A percentile compares a stretch with the other conserved stretches of the same genome.
These are phyloP conservation scores for Heliamphora pulchella DNA, from an alignment of 179 eudicot species.

Conservation along the genomic window DNA sequence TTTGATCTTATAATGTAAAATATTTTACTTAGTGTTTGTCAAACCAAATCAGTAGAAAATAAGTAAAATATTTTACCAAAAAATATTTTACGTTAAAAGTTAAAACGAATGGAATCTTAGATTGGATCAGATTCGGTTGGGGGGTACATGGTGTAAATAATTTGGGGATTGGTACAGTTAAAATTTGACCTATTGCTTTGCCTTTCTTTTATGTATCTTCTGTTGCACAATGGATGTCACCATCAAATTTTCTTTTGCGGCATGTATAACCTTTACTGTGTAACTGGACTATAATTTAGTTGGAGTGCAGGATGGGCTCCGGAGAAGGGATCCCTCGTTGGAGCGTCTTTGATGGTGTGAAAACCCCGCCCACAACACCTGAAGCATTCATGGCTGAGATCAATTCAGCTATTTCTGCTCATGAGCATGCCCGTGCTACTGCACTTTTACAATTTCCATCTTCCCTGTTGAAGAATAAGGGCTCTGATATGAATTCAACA, in stretches of 20 bases:
- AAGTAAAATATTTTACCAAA: no score
- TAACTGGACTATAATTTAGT: neutral
- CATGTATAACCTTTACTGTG: neutral
- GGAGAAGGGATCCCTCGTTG: constrained; percentile 30
- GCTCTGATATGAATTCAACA: constrained; percentile 12
- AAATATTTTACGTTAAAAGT: no score
- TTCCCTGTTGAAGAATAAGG: constrained; percentile 25
- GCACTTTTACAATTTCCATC: constrained; percentile 33
- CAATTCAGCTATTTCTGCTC: constrained; percentile 56
- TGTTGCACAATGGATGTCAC: constrained; percentile 9
- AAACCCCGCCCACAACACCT: constrained; percentile 41
- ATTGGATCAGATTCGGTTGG: no score
- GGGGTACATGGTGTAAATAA: neutral
- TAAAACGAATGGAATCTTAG: neutral
- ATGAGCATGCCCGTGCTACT: constrained; percentile 53
- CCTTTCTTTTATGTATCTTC: neutral
- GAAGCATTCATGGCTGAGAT: constrained; percentile 73
- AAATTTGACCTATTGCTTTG: neutral
- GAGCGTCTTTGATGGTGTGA: constrained; percentile 64
- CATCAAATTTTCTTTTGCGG: neutral
- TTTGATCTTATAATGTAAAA: no score
- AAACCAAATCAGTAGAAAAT: no score
- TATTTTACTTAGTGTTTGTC: no score
- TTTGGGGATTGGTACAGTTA: neutral
- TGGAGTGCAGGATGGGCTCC: constrained; percentile 37